phyloP scores from a whole-genome alignment of 2,329 filamentous ascomycete species.

The Cercospora brassicicola region DNA sequence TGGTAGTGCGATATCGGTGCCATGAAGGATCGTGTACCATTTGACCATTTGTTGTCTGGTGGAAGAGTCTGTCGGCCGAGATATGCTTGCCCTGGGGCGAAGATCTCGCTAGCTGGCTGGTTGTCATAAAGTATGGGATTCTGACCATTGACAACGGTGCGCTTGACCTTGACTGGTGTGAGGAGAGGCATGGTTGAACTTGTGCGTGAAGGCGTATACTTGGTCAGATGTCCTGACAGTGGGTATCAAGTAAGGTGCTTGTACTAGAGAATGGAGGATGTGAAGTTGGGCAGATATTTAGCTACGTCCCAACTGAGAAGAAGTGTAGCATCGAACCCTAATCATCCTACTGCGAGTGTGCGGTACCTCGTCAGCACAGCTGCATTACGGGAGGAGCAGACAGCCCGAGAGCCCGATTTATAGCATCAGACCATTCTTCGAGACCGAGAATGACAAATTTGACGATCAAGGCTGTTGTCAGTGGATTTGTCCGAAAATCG shows the following conservation, averaged over 20 bases:
- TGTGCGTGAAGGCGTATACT: too few relatives aligned
- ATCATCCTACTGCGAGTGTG: background rate
- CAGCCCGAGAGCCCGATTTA: background rate
- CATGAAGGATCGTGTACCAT: slow-evolving; percentile 22
- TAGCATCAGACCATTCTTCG: background rate
- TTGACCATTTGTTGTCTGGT: slow-evolving; percentile 18
- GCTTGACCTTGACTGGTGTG: background rate
- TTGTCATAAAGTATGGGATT: slow-evolving; percentile 7
- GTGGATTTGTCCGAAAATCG: background rate
- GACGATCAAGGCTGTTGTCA: background rate
- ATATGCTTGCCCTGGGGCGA: slow-evolving; percentile 11
- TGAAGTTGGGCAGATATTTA: too few relatives aligned
- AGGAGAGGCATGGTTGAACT: slow-evolving; percentile 4
- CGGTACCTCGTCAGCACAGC: background rate
- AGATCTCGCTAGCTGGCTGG: slow-evolving; percentile 10
- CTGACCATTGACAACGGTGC: slow-evolving; percentile 4
- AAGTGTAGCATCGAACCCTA: background rate
- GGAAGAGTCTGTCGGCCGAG: slow-evolving; percentile 20
- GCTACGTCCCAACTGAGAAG: background rate
- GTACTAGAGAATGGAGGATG: too few relatives aligned
- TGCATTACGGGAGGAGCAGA: background rate
- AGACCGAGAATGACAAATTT: background rate
- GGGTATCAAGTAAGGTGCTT: too few relatives aligned
- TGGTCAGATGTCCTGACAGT: too few relatives aligned
- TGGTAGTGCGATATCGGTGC: slow-evolving; percentile 22